Evolutionary conservation across 257 asterid genomes (phyloP).

Genomic region (Primulina huaijiensis): DNA sequence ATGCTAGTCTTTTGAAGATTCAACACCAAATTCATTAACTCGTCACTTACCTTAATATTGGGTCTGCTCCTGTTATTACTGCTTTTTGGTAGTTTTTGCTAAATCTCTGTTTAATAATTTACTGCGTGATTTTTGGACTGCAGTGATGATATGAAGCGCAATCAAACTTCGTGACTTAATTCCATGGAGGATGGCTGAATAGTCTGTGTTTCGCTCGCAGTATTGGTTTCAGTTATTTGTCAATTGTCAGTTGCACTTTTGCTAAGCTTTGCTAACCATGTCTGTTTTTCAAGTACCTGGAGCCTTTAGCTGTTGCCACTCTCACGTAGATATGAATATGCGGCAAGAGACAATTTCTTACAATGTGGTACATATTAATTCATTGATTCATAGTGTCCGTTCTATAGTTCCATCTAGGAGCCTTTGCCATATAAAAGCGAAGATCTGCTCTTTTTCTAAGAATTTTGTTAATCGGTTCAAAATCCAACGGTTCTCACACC

Average conservation of each 20-base stretch:
- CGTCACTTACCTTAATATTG: neutral
- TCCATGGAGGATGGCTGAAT: neutral
- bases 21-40: too few species aligned
- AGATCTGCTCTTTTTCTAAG: constrained; percentile 40
- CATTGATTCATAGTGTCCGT: constrained; percentile 31
- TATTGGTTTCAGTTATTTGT: neutral
- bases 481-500: constrained; percentile 41
- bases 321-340: constrained; percentile 37
- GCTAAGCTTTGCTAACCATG: constrained; percentile 43
- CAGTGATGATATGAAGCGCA: constrained; percentile 4
- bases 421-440: constrained; percentile 34
- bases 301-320: constrained; percentile 38
- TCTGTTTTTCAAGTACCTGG: constrained; percentile 43
- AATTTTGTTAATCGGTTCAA: constrained; percentile 39
- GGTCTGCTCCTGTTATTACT: neutral
- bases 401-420: constrained; percentile 32
- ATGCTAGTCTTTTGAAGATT: too few species aligned
- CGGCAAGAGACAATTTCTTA: constrained; percentile 47
- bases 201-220: neutral
- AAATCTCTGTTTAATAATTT: neutral
- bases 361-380: constrained; percentile 33
- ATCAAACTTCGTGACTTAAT: neutral
- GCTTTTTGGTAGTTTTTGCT: neutral
- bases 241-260: constrained; percentile 5
- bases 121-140: constrained; percentile 11